Base-by-base conservation (phyloP, 2,329 filamentous ascomycete species). In the Scopulariopsis brevicaulis region DNA sequence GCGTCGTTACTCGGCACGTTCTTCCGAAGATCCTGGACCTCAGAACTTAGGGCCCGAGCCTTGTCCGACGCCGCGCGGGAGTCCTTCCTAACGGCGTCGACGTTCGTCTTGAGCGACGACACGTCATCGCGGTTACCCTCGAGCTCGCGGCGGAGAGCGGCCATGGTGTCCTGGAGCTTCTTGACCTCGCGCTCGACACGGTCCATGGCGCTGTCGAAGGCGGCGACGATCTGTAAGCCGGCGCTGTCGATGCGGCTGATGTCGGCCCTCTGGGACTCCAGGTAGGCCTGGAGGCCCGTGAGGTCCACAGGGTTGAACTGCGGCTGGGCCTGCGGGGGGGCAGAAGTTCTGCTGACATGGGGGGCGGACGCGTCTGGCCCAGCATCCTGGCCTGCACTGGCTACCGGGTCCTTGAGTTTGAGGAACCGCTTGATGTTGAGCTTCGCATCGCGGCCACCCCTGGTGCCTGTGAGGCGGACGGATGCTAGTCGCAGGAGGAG, bases 221-320 rank as follows among this genome's bases (percentile, higher is more conserved):
- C 66, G 8, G 71, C 67, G 14, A 72, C 66, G 50, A 73, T 65
- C 48, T 71, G 70, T 59, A 66, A 67, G 1, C 71, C 72, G 7
- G 70, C 67, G 25, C 62, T 68, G 58, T 72, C 70, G 51, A 75
- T 69, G 35, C 67, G 68, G 8, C 69, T 64, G 58, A 74, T 71
- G 20, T 71, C 65, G 46, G 67, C 66, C 43, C 65, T 62, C 53
- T 74, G 71, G 3, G 61, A 59, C 40, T 70, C 65, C 4, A 76
- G 56, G 32, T 72, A 63, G 24, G 64, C 60, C 40, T 71, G 67
- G n/a, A 73, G 62, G n/a, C 64, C 63, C 40, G 64, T 28, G 20
- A 72, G 55, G 18, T 67, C 62, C n/a, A 63, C 43, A 8, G 51
- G 25, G 22, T 53, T 48, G 32, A 57, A 57, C 22, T 55, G 18